These are phyloP conservation scores for Vicia faba DNA, from an alignment of 306 rosid genomes.

Conservation along the genomic window DNA sequence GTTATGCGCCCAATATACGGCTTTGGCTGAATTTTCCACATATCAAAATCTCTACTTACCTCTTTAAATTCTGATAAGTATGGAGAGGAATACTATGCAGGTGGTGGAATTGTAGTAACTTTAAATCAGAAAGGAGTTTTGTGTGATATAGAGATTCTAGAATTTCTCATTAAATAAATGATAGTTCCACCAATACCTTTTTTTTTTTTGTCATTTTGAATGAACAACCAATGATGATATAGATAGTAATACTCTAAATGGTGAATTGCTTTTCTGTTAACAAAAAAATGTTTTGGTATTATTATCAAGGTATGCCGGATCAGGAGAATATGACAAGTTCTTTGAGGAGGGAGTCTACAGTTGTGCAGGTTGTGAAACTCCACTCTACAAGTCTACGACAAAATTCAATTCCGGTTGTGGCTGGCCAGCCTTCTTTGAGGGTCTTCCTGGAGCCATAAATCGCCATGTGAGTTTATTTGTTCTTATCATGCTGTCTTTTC, in stretches of 20 bases:
- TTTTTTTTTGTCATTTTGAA: conserved; percentile 8
- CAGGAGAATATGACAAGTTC: conserved; percentile 75
- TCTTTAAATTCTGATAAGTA: background rate
- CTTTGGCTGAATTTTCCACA: background rate
- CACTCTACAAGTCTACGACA: conserved; percentile 56
- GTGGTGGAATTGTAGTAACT: conserved; percentile 3
- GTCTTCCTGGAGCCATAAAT: conserved; percentile 80
- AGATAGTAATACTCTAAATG: background rate
- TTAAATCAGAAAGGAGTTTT: conserved; percentile 1
- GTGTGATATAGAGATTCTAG: conserved; percentile 5
- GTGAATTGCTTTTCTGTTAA: background rate
- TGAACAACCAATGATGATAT: background rate
- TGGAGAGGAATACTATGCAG: background rate
- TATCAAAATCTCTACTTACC: background rate
- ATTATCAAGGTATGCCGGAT: conserved; percentile 65
- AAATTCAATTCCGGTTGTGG: conserved; percentile 83
- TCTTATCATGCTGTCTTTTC: conserved; percentile 10
- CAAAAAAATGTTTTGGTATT: conserved; percentile 25
- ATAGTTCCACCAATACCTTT: background rate
- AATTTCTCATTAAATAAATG: background rate
- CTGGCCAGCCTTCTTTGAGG: conserved; percentile 89
- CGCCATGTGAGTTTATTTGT: conserved; percentile 43
- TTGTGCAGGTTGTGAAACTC: conserved; percentile 61
- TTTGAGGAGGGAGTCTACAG: conserved; percentile 69
- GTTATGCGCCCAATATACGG: background rate